phyloP scores from a whole-genome alignment of 768 basidiomycete genomes.

The Mycena indigotica region DNA sequence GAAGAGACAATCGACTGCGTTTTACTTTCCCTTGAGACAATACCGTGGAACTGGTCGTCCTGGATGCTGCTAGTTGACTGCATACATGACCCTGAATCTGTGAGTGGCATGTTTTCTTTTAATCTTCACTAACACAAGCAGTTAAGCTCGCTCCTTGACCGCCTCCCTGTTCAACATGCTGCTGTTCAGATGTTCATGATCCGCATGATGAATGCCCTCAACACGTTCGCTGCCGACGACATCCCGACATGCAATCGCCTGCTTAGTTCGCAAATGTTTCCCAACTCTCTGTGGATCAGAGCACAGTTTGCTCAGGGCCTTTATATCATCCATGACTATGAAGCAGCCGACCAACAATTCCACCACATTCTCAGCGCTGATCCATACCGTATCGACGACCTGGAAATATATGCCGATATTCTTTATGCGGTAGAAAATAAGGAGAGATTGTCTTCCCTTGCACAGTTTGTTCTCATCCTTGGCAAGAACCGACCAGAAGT shows the following conservation, averaged over 20 bases:
- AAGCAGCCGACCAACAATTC: constrained; percentile 12
- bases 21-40: constrained; percentile 53
- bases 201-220: constrained; percentile 66
- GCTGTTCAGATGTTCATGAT: constrained; percentile 69
- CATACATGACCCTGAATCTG: constrained; percentile 62
- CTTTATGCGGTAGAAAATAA: constrained; percentile 76
- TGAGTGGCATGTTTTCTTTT: constrained; percentile 22
- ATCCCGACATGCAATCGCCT: constrained; percentile 62
- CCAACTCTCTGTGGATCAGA: constrained; percentile 65
- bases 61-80: constrained; percentile 63
- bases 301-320: constrained; percentile 64
- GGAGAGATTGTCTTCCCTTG: constrained; percentile 68
- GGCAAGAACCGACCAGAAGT: constrained; percentile 79
- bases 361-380: constrained; percentile 46
- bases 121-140: constrained; percentile 23
- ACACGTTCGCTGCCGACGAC: constrained; percentile 58
- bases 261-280: constrained; percentile 56
- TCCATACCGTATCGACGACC: constrained; percentile 74
- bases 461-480: constrained; percentile 67
- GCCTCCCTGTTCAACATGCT: constrained; percentile 52
- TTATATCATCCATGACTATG: constrained; percentile 64
- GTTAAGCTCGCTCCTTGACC: constrained; percentile 46
- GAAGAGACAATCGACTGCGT: constrained; percentile 66
- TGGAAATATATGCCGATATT: constrained; percentile 81
- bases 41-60: constrained; percentile 76